Conservation (phyloP, 257 asterid genomes). For the Datura wrightii region DNA sequence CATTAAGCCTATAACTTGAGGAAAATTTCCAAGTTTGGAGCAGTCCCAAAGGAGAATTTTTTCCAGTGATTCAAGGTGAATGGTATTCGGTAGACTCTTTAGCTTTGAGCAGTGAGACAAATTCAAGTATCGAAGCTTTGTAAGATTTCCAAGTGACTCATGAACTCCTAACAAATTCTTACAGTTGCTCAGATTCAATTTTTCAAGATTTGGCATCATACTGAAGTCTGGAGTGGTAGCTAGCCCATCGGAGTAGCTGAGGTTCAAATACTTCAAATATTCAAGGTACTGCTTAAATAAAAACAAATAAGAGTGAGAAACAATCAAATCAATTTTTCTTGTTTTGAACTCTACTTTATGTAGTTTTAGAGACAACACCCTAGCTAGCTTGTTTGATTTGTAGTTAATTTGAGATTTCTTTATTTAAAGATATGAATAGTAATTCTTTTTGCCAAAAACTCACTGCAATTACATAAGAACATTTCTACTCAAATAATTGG, state of each 20-base stretch:
- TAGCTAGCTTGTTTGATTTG: background rate
- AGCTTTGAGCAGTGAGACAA: conserved; percentile 24
- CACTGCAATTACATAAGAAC: background rate
- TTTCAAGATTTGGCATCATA: conserved; percentile 27
- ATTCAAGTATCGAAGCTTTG: conserved; percentile 24
- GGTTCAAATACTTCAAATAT: conserved; percentile 31
- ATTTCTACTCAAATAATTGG: background rate
- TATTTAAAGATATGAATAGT: background rate
- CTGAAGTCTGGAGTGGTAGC: conserved; percentile 23
- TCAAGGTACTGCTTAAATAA: background rate
- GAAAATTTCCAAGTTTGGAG: conserved; percentile 26
- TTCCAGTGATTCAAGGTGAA: conserved; percentile 19
- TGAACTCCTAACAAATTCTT: conserved; percentile 18
- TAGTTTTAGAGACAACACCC: background rate
- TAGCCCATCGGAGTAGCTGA: conserved; percentile 30
- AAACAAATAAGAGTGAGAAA: conserved; percentile 6
- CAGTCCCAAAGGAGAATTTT: conserved; percentile 30
- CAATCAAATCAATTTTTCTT: background rate
- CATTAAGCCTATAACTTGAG: conserved; percentile 26
- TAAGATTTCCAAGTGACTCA: conserved; percentile 13
- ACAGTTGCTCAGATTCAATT: conserved; percentile 29
- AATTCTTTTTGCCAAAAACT: background rate
- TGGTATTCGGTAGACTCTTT: background rate
- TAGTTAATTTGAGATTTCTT: background rate
- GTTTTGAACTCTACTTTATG: background rate